These are phyloP conservation scores for Fallopia convolvulus DNA, from an alignment of 148 eudicot species.

Conservation along the genomic window DNA sequence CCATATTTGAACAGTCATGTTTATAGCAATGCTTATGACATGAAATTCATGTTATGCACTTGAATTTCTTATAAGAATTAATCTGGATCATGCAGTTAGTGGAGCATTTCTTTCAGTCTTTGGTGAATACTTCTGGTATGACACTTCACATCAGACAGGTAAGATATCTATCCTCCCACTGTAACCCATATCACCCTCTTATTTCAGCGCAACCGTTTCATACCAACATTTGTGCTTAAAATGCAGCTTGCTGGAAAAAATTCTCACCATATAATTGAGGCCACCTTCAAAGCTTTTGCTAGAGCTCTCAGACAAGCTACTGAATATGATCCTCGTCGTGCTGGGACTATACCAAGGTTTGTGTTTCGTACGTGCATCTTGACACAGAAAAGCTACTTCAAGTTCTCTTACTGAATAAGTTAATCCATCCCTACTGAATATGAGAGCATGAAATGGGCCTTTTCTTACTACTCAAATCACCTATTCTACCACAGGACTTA, in stretches of 20 bases:
- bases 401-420: no score
- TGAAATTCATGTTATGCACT: no score
- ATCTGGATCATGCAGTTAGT: constrained; percentile 46
- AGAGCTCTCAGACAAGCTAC: constrained; percentile 99
- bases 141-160: constrained; percentile 98
- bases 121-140: constrained; percentile 99
- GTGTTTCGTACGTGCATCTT: background rate
- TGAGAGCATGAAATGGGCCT: no score
- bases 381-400: background rate
- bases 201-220: background rate
- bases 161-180: constrained; percentile 6
- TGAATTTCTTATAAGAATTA: background rate
- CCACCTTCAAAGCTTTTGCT: constrained; percentile 97
- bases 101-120: constrained; percentile 96
- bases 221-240: background rate
- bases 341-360: constrained; percentile 83
- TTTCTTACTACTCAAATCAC: no score
- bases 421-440: no score
- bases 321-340: constrained; percentile 81
- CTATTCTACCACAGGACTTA: no score
- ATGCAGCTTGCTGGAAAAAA: constrained; percentile 87
- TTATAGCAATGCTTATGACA: background rate
- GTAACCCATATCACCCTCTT: background rate
- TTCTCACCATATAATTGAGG: constrained; percentile 98
- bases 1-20: no score